These are phyloP conservation scores for Microthyrium microscopicum DNA, from an alignment of 2,329 filamentous ascomycete species.

Conservation along the genomic window DNA sequence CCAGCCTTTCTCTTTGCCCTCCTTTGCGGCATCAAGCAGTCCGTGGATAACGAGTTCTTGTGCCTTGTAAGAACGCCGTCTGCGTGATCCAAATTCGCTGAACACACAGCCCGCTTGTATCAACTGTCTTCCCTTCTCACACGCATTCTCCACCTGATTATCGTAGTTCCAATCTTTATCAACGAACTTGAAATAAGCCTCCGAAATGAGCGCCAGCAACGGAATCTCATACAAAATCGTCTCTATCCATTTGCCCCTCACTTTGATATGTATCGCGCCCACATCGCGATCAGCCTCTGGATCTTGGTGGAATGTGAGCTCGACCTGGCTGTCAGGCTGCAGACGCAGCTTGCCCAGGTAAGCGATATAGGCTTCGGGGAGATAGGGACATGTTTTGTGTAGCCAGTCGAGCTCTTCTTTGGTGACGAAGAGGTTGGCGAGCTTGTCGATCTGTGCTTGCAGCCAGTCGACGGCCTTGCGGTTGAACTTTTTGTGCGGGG, in stretches of 20 bases:
- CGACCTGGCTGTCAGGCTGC: slow-evolving; percentile 64
- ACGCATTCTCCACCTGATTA: slow-evolving; percentile 72
- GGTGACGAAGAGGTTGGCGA: slow-evolving; percentile 65
- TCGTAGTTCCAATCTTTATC: slow-evolving; percentile 84
- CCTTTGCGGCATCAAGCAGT: slow-evolving; percentile 60
- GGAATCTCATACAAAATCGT: slow-evolving; percentile 98
- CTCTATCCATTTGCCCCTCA: slow-evolving; percentile 76
- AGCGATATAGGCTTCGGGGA: slow-evolving; percentile 58
- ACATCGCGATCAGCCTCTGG: slow-evolving; percentile 47
- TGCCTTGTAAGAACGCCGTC: slow-evolving; percentile 84
- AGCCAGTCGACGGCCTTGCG: slow-evolving; percentile 75
- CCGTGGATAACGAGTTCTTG: slow-evolving; percentile 85
- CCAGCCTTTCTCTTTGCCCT: slow-evolving; percentile 46
- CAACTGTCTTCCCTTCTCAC: slow-evolving; percentile 60
- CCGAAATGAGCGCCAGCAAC: slow-evolving; percentile 75
- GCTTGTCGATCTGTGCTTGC: slow-evolving; percentile 63
- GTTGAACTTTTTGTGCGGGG: slow-evolving; percentile 80
- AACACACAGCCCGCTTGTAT: slow-evolving; percentile 72
- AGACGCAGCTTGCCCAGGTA: slow-evolving; percentile 74
- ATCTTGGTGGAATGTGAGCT: slow-evolving; percentile 46
- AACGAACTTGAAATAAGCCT: slow-evolving; percentile 95
- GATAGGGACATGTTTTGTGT: slow-evolving; percentile 61
- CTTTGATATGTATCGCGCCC: slow-evolving; percentile 61
- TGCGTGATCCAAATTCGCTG: slow-evolving; percentile 84
- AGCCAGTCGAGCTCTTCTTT: slow-evolving; percentile 69